phyloP scores from a whole-genome alignment of 306 rosid species.

The Gastrolobium villosum region DNA sequence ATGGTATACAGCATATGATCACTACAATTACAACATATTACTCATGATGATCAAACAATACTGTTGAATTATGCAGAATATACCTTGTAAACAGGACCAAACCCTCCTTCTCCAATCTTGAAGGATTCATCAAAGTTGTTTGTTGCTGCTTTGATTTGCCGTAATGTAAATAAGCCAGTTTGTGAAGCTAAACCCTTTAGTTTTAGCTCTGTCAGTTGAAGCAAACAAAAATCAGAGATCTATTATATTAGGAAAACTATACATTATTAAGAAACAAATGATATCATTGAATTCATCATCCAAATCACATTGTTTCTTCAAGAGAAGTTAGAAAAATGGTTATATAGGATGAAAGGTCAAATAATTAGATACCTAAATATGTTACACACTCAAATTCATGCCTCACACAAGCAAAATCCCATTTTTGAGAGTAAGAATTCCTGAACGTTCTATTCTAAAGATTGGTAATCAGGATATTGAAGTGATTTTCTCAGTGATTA shows the following conservation, averaged over 20 bases:
- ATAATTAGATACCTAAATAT: too few relatives aligned
- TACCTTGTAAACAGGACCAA: conserved; percentile 41
- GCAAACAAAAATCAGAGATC: not conserved
- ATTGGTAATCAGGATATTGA: too few relatives aligned
- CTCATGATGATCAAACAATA: not conserved
- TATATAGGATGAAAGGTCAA: too few relatives aligned
- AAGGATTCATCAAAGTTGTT: not conserved
- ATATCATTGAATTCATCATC: too few relatives aligned
- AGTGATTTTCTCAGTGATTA: not conserved
- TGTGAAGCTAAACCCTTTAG: not conserved
- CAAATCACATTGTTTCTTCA: too few relatives aligned
- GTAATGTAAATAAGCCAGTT: not conserved
- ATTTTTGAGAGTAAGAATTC: too few relatives aligned
- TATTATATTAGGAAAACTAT: not conserved
- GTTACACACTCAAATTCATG: too few relatives aligned
- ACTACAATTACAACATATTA: not conserved
- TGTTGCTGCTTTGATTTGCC: conserved; percentile 24
- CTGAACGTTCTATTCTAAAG: too few relatives aligned
- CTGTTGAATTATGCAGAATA: conserved; percentile 13
- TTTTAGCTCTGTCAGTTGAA: not conserved
- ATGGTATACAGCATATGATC: not conserved
- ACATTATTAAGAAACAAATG: not conserved
- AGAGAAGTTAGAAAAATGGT: too few relatives aligned
- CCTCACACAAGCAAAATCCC: too few relatives aligned
- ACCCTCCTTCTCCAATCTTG: conserved; percentile 39